Base-by-base conservation (phyloP, 192 early-diverging fungal species). In the Physocladia obscura region DNA sequence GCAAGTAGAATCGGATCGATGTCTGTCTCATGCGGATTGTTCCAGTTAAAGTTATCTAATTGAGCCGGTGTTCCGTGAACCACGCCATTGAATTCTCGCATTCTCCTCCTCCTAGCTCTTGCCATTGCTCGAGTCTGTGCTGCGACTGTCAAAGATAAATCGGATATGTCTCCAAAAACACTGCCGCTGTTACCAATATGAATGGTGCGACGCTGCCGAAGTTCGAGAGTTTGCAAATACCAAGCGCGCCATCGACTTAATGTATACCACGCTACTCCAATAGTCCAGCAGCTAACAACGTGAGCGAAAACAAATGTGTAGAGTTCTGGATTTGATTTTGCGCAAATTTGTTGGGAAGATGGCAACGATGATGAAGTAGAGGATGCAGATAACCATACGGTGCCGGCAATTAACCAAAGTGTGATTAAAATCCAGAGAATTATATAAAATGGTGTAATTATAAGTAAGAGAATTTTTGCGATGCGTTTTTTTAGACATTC, bases 181-280 rank as follows among this genome's bases (percentile, higher is more conserved):
- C 56, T 57, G 19, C 17, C 56, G 15, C 56, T 24, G 15, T 35
- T 57, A 4, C 30, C 56, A n/a, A n/a, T n/a, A n/a, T n/a, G n/a
- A n/a, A n/a, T n/a, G n/a, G n/a, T n/a, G n/a, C n/a, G n/a, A n/a
- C n/a, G n/a, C n/a, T n/a, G n/a, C 36, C 56, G 4, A 0, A 65
- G 8, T 1, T 65, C 17, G 30, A 50, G 21, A 6, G 13, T 32
- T 32, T 65, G 62, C 4, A 31, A n/a, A 26, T 65, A 51, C 62
- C 62, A 65, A 1, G 47, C 11, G 19, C 62, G 29, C 62, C 62
- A 65, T 2, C 62, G 62, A 3, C 17, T 31, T 4, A 65, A 21
- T 3, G 32, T 65, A 31, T 65, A 65, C 62, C 62, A 65, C 2
- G 62, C 27, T 15, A 65, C 22, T 4, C 62, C 62, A 13, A 65